Evolutionary conservation across 2,329 filamentous ascomycete species (phyloP).

Genomic region (Capronia coronata): DNA sequence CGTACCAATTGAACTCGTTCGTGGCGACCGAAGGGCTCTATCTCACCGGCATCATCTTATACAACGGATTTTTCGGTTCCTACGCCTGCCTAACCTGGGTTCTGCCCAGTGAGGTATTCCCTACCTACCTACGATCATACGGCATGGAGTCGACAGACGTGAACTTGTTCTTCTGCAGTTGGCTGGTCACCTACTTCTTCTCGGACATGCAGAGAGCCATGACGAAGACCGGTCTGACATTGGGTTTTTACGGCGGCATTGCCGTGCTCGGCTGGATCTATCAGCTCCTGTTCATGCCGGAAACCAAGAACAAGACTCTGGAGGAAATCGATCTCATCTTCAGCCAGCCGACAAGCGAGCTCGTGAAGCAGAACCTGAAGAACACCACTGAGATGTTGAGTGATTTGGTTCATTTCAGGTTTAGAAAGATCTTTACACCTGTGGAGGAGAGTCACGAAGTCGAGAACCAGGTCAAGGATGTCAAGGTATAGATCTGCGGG

Average conservation of each 20-base stretch:
- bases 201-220: constrained; percentile 63
- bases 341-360: constrained; percentile 54
- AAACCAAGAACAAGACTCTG: constrained; percentile 65
- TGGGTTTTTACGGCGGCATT: constrained; percentile 70
- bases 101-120: constrained; percentile 63
- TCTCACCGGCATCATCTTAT: constrained; percentile 60
- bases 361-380: constrained; percentile 54
- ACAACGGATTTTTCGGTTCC: constrained; percentile 63
- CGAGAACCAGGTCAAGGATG: constrained; percentile 2
- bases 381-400: constrained; percentile 41
- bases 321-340: constrained; percentile 66
- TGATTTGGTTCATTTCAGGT: constrained; percentile 41
- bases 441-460: constrained; percentile 15
- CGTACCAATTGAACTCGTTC: constrained; percentile 53
- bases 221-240: constrained; percentile 56
- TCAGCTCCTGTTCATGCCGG: constrained; percentile 62
- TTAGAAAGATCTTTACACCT: constrained; percentile 42
- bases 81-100: constrained; percentile 62
- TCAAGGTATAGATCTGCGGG: neutral
- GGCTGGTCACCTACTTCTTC: constrained; percentile 72
- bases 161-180: constrained; percentile 63
- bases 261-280: constrained; percentile 65
- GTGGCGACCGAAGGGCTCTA: constrained; percentile 54
- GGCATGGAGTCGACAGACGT: constrained; percentile 66
- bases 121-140: constrained; percentile 64